Evolutionary conservation across 2,329 filamentous ascomycete species (phyloP).

Genomic region (Cryphonectria carpinicola): DNA sequence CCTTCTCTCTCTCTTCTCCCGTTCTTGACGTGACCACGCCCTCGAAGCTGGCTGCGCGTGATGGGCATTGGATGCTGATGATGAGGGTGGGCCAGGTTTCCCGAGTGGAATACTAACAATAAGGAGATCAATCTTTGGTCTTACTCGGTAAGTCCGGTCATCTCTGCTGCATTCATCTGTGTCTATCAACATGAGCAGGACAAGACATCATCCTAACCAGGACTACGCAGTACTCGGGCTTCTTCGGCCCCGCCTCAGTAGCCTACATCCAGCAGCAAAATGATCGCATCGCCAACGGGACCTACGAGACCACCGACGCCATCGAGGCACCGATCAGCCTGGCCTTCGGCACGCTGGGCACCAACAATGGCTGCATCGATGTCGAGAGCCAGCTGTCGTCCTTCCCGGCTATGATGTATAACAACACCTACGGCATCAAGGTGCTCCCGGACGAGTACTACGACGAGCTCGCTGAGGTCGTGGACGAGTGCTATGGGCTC

Average conservation of each 20-base stretch:
- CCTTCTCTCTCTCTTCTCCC: not conserved
- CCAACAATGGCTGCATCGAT: slow-evolving; percentile 36
- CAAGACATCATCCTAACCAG: not conserved
- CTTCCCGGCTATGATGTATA: slow-evolving; percentile 31
- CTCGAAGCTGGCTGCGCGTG: not conserved
- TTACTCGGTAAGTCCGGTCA: slow-evolving; percentile 19
- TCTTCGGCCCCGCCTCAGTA: slow-evolving; percentile 37
- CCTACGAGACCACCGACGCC: slow-evolving; percentile 17
- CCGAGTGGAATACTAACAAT: slow-evolving; percentile 52
- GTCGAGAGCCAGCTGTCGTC: slow-evolving; percentile 31
- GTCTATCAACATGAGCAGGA: not conserved
- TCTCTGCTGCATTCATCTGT: not conserved
- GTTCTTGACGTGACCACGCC: not conserved
- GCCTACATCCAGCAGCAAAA: slow-evolving; percentile 36
- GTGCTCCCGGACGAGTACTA: slow-evolving; percentile 26
- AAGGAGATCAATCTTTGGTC: slow-evolving; percentile 56
- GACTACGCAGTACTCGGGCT: slow-evolving; percentile 35
- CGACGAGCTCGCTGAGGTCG: slow-evolving; percentile 16
- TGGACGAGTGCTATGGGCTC: slow-evolving; percentile 27
- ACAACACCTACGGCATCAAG: slow-evolving; percentile 31
- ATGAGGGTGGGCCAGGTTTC: slow-evolving; percentile 42
- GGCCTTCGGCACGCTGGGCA: slow-evolving; percentile 34
- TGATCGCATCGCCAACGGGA: slow-evolving; percentile 30
- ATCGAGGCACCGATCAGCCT: slow-evolving; percentile 30
- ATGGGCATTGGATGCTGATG: not conserved